A percentile compares a stretch with the other conserved stretches of the same genome.
Evolutionary conservation across 768 basidiomycete genomes (phyloP).

Genomic region (Lactarius deliciosus): DNA sequence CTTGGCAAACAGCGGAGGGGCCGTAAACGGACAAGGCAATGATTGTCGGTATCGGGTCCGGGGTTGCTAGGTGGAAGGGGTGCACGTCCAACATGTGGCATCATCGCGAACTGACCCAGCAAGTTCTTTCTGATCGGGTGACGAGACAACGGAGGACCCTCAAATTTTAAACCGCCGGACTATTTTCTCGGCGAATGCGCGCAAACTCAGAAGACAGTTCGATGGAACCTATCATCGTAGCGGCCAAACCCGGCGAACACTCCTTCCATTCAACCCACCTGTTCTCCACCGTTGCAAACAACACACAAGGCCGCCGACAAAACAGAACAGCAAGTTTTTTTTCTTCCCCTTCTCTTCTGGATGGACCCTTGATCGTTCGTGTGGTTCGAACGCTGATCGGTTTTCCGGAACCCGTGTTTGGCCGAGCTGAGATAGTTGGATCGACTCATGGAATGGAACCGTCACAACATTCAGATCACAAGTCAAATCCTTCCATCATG

Average conservation of each 20-base stretch:
- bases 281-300: slow-evolving; percentile 2
- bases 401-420: background rate
- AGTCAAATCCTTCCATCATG: slow-evolving; percentile 23
- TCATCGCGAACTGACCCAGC: background rate
- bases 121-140: slow-evolving; percentile 17
- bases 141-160: slow-evolving; percentile 5
- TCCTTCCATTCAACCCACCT: background rate
- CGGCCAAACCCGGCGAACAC: background rate
- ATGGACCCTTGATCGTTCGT: background rate
- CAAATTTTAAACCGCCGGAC: slow-evolving; percentile 14
- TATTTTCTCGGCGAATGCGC: background rate
- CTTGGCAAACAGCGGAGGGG: slow-evolving; percentile 20
- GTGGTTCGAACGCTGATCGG: background rate
- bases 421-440: background rate
- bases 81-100: background rate
- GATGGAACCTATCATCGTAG: background rate
- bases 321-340: background rate
- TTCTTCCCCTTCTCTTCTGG: background rate
- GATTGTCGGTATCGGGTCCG: slow-evolving; percentile 27
- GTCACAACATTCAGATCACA: slow-evolving; percentile 10
- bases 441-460: slow-evolving; percentile 16
- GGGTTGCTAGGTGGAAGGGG: slow-evolving; percentile 20
- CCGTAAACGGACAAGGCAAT: slow-evolving; percentile 25
- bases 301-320: background rate
- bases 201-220: no score